Conservation (phyloP, 768 basidiomycete species). For the Gelatoporia subvermispora region DNA sequence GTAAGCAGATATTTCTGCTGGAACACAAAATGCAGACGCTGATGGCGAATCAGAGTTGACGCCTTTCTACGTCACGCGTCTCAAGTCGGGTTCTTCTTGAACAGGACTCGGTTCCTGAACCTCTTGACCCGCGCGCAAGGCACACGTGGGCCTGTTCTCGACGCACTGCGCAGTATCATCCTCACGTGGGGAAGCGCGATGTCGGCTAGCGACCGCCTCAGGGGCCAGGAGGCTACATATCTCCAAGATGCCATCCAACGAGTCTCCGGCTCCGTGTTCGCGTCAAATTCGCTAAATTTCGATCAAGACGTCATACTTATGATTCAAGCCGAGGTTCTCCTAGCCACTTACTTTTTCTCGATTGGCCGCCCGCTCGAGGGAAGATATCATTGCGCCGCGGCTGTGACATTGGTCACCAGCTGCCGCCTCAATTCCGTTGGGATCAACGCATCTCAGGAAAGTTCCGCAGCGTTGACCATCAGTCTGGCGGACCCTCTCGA, state of each 20-base stretch:
- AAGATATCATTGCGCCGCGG: slow-evolving; percentile 25
- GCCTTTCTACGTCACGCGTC: slow-evolving; percentile 52
- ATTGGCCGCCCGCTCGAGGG: slow-evolving; percentile 26
- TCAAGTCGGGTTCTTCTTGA: slow-evolving; percentile 66
- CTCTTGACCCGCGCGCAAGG: slow-evolving; percentile 18
- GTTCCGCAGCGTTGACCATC: neutral
- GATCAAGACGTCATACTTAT: slow-evolving; percentile 32
- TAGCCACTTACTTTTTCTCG: slow-evolving; percentile 25
- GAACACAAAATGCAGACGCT: neutral
- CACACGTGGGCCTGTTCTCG: slow-evolving; percentile 24
- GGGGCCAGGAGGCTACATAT: slow-evolving; percentile 32
- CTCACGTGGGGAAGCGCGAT: slow-evolving; percentile 33
- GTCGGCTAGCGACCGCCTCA: slow-evolving; percentile 17
- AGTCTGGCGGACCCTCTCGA: slow-evolving; percentile 8
- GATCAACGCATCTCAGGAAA: slow-evolving; percentile 3
- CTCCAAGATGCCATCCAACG: slow-evolving; percentile 46
- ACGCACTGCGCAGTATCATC: slow-evolving; percentile 39
- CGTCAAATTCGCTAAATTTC: slow-evolving; percentile 1
- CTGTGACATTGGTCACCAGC: slow-evolving; percentile 23
- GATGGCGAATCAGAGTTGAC: slow-evolving; percentile 41
- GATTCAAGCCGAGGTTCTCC: slow-evolving; percentile 30
- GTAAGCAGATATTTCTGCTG: slow-evolving; percentile 2
- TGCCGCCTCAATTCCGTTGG: slow-evolving; percentile 25
- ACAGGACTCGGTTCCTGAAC: slow-evolving; percentile 39
- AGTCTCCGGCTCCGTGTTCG: slow-evolving; percentile 32